Percentiles rank a stretch among this genome's conserved stretches.
These are phyloP conservation scores for Colletotrichum musae DNA, from an alignment of 2,329 filamentous ascomycete species.

Conservation along the genomic window DNA sequence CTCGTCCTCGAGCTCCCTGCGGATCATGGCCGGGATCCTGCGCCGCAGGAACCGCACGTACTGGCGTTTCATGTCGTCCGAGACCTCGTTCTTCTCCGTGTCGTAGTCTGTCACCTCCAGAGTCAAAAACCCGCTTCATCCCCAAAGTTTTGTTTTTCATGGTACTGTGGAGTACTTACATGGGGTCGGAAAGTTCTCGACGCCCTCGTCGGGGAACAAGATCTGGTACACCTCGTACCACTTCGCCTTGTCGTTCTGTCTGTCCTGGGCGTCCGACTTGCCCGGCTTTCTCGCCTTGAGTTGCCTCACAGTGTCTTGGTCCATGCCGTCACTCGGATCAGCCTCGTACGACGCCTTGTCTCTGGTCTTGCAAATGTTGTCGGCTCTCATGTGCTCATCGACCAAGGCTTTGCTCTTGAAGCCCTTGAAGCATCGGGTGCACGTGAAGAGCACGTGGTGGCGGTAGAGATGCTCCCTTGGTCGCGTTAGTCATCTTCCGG, in stretches of 20 bases:
- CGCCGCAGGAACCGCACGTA: conserved; percentile 46
- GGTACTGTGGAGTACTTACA: conserved; percentile 33
- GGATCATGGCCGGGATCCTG: conserved; percentile 51
- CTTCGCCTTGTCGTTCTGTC: conserved; percentile 49
- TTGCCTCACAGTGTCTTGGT: conserved; percentile 49
- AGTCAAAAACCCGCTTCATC: conserved; percentile 8
- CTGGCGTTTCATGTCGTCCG: conserved; percentile 32
- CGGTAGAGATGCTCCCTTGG: conserved; percentile 55
- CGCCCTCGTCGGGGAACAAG: conserved; percentile 48
- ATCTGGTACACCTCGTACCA: conserved; percentile 56
- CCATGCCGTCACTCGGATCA: conserved; percentile 50
- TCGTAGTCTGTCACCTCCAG: conserved; percentile 50
- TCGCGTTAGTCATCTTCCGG: background rate
- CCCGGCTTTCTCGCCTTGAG: conserved; percentile 51
- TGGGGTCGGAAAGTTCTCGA: conserved; percentile 24
- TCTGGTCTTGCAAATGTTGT: conserved; percentile 43
- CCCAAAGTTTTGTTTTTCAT: background rate
- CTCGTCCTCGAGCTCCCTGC: conserved; percentile 47
- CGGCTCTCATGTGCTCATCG: conserved; percentile 48
- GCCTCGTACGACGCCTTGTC: conserved; percentile 42
- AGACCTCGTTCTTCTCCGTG: conserved; percentile 40
- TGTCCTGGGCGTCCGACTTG: conserved; percentile 42
- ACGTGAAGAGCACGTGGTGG: conserved; percentile 50
- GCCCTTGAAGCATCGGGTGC: conserved; percentile 52
- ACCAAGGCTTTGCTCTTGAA: conserved; percentile 51